phyloP scores from a whole-genome alignment of 1,284 basidiomycete species.

The Microbotryum scabiosae region DNA sequence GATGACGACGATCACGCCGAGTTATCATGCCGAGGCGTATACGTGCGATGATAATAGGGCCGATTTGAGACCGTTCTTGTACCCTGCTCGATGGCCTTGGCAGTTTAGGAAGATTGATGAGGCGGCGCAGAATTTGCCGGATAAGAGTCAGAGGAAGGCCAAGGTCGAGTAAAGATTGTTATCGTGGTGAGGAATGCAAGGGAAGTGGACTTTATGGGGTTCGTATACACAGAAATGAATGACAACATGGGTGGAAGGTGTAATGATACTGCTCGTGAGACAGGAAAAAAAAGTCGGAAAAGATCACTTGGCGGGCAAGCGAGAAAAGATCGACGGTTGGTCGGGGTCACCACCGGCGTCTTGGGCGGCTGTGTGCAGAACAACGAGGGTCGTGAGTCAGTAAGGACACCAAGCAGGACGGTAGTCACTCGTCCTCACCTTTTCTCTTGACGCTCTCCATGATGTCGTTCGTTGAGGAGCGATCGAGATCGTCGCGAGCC shows the following conservation, averaged over 20 bases:
- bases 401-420: background rate
- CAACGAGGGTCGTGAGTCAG: slow-evolving; percentile 1
- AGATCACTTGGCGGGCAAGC: slow-evolving; percentile 25
- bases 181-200: background rate
- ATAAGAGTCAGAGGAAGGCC: slow-evolving; percentile 4
- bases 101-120: slow-evolving; percentile 93
- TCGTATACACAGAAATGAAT: background rate
- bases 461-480: slow-evolving; percentile 73
- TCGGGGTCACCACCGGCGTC: slow-evolving; percentile 7
- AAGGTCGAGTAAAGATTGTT: background rate
- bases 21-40: slow-evolving; percentile 71
- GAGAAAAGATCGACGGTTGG: slow-evolving; percentile 23
- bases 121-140: slow-evolving; percentile 22
- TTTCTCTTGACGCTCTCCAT: slow-evolving; percentile 92
- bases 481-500: slow-evolving; percentile 81
- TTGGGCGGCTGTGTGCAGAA: background rate
- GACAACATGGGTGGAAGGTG: background rate
- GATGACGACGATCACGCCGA: slow-evolving; percentile 96
- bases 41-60: slow-evolving; percentile 83
- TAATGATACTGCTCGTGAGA: background rate
- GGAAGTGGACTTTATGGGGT: background rate
- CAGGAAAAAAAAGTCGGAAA: background rate
- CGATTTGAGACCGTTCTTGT: slow-evolving; percentile 91
- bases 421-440: slow-evolving; percentile 36
- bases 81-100: slow-evolving; percentile 87